Base-by-base conservation (phyloP, 306 rosid genomes). In the Ormosia semicastrata region DNA sequence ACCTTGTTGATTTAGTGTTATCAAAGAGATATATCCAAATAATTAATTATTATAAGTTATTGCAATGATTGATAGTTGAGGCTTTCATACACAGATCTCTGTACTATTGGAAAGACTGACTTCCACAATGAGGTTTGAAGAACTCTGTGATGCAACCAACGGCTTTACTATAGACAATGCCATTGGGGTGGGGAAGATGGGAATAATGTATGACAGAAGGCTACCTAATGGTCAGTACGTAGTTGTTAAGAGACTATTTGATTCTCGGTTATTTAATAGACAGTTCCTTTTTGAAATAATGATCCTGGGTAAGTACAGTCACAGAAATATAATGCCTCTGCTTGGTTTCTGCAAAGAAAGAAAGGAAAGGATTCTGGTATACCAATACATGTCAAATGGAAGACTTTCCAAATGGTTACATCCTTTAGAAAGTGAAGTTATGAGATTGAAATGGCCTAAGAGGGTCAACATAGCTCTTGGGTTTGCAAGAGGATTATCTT, bases 341-440 rank as follows among this genome's bases (percentile, higher is more conserved):
- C 74, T 79, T 36, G 87, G 79, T 5, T 87, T 84, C 53, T 87
- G 79, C 50, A 18, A 39, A 4, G 68, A 83, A 58, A 24, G 24
- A 18, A 37, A 53, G 4, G 90, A 76, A 68, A 76, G 8, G 44
- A 34, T 82, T 58, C 36, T 82, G n/a, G 77, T 73, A 34, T 75
- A 82, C 15, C 24, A 69, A 40, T 64, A 65, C 50, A 80, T 60
- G 84, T 17, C 85, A 56, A 83, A 76, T 56, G 87, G 87, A 33
- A 81, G 75, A n/a, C 87, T 87, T 77, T 66, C 84, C 18, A 77
- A 80, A 47, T 84, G 85, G 87, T 72, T 87, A 37, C 37, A 76
- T 40, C 85, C 77, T 39, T 33, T 17, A 11, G 83, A 56, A 49
- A 49, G 53, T 47, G 82, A 75, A 37, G 46, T 12, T 1, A 1